phyloP scores from a whole-genome alignment of 2,329 filamentous ascomycete species.

The Fusarium sp. region DNA sequence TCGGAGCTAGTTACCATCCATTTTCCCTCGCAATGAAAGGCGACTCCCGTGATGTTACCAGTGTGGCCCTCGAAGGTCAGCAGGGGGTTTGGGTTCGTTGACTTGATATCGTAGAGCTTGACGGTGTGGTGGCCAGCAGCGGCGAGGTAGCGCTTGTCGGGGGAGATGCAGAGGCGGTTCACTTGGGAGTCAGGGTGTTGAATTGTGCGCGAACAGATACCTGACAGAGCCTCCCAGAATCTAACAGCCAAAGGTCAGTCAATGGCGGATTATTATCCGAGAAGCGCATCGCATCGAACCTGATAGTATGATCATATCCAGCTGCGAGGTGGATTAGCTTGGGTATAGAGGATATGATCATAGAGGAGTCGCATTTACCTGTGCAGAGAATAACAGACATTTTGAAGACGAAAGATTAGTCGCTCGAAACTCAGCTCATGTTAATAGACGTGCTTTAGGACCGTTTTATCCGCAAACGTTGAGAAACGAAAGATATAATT shows the following conservation, averaged over 20 bases:
- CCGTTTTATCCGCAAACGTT: conserved; percentile 17
- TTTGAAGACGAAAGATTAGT: conserved; percentile 31
- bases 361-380: conserved; percentile 55
- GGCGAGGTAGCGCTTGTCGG: conserved; percentile 95
- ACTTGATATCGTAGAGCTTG: conserved; percentile 99
- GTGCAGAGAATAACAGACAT: conserved; percentile 74
- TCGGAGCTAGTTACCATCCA: conserved; percentile 99
- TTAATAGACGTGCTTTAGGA: conserved; percentile 31
- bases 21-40: conserved; percentile 98
- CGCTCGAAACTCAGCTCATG: conserved; percentile 41
- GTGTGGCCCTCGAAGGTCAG: conserved; percentile 97
- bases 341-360: not conserved
- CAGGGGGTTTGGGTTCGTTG: conserved; percentile 93
- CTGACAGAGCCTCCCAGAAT: conserved; percentile 98
- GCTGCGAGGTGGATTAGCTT: conserved; percentile 53
- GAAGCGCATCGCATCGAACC: conserved; percentile 52
- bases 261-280: conserved; percentile 16
- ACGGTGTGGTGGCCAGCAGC: conserved; percentile 84
- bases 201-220: conserved; percentile 97
- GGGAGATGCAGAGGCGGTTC: conserved; percentile 97
- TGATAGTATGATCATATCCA: conserved; percentile 72
- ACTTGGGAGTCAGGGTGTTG: conserved; percentile 98
- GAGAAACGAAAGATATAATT: conserved; percentile 9
- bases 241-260: conserved; percentile 56
- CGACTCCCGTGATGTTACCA: conserved; percentile 94